Conservation (phyloP, 768 basidiomycete genomes). For the Leccinum arenicola region DNA sequence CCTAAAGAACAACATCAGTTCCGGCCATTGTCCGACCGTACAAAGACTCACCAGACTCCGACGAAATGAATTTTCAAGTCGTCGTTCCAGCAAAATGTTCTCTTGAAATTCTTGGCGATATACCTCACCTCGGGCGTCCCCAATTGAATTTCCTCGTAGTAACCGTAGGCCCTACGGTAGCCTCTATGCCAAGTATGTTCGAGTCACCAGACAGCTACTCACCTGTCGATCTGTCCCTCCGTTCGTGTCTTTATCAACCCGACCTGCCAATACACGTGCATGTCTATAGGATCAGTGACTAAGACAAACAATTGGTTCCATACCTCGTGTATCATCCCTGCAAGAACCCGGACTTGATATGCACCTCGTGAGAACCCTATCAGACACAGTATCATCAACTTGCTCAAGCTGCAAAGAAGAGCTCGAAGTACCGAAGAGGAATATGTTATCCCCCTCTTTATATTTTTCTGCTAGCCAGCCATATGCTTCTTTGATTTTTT, state of each 20-base stretch:
- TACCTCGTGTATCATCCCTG: neutral
- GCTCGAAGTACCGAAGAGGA: neutral
- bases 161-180: neutral
- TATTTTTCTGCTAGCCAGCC: neutral
- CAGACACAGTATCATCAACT: neutral
- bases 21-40: neutral
- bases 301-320: neutral
- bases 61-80: slow-evolving; percentile 29
- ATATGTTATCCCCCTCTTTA: neutral
- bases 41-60: slow-evolving; percentile 42
- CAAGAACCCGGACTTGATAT: neutral
- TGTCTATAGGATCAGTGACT: neutral
- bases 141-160: neutral
- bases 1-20: slow-evolving; percentile 26
- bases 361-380: neutral
- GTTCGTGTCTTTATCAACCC: neutral
- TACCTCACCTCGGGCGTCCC: neutral
- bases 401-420: neutral
- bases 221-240: neutral
- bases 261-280: neutral
- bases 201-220: neutral
- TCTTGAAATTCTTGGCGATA: neutral
- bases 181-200: neutral
- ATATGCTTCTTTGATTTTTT: neutral
- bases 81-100: neutral